Evolutionary conservation across 345 rosid species (phyloP), one percentile per base, ranked within the genome.

Genomic region (Raphanus raphanistrum): DNA sequence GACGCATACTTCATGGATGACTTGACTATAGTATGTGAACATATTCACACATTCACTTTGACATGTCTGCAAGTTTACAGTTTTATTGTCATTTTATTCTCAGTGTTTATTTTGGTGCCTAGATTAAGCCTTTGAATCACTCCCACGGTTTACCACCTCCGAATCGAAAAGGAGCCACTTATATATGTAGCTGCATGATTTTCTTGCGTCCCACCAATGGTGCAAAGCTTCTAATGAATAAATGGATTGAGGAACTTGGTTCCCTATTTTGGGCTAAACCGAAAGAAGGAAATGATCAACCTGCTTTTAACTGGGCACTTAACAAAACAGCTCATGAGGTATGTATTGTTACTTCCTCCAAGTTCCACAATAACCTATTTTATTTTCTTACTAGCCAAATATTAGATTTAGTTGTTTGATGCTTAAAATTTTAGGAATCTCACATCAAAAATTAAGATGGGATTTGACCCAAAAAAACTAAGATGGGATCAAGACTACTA

Each of bases 171-270:
- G 98, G 98, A 38, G 87, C 87, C 48, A 83, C 97, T 73, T 89
- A 92, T 66, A 86, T 92, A 45, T 94, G 98, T 73, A 92, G 97
- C 83, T 92, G 98, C 82, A 88, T 90, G 95, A 88, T 94, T 80
- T 90, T 82, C 78, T 67, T 94, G 81, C 92, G 84, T 29, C 84
- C 93, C 68, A 92, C 97, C 0, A 75, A 70, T 74, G 97, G 93
- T 68, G 93, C 97, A 43, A 92, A 92, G 82, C 80, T 94, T 63
- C 88, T 94, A 12, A 81, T 94, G 94, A 89, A 86, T 83, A 86
- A 86, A 79, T 94, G 98, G 98, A 88, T 88, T 50, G 90, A 94
- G 74, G 98, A 92, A 81, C 86, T 92, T 80, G 81, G 84, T 58
- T 84, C 73, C 64, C 88, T 86, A 75, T 88, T 90, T 67, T 90